Percentiles rank a stretch among this genome's conserved stretches.
phyloP scores from a whole-genome alignment of 2,329 filamentous ascomycete genomes.

The Hirsutella thompsonii region DNA sequence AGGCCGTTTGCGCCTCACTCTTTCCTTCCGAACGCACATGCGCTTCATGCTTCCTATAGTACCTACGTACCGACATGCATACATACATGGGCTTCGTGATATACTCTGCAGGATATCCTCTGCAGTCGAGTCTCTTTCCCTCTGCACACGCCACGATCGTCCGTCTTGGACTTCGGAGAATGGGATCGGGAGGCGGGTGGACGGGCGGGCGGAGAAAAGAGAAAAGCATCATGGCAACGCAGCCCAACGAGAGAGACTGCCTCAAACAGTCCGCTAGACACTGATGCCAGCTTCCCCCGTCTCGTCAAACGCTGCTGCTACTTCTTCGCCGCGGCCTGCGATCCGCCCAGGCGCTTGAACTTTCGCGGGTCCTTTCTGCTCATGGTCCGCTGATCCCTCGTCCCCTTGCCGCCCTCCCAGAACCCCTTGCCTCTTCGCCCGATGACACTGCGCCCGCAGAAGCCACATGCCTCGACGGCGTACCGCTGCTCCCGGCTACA shows the following conservation, averaged over 20 bases:
- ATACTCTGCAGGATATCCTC: background rate
- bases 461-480: slow-evolving; percentile 58
- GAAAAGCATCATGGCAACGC: background rate
- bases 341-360: slow-evolving; percentile 44
- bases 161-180: too few species aligned
- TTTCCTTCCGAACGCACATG: too few species aligned
- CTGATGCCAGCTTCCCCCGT: too few species aligned
- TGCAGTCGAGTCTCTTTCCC: too few species aligned
- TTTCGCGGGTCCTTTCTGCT: slow-evolving; percentile 66
- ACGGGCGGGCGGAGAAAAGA: too few species aligned
- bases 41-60: background rate
- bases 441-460: slow-evolving; percentile 59
- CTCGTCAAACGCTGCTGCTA: background rate
- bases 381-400: slow-evolving; percentile 59
- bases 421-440: slow-evolving; percentile 56
- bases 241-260: too few species aligned
- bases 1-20: too few species aligned
- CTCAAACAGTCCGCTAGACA: too few species aligned
- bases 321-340: slow-evolving; percentile 2
- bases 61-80: background rate
- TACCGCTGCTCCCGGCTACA: slow-evolving; percentile 75
- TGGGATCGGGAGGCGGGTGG: too few species aligned
- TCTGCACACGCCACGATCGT: too few species aligned
- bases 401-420: slow-evolving; percentile 80
- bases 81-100: background rate